These are phyloP conservation scores for Geotrichum candidum DNA, from an alignment of 1,139 yeast genomes.

Conservation along the genomic window DNA sequence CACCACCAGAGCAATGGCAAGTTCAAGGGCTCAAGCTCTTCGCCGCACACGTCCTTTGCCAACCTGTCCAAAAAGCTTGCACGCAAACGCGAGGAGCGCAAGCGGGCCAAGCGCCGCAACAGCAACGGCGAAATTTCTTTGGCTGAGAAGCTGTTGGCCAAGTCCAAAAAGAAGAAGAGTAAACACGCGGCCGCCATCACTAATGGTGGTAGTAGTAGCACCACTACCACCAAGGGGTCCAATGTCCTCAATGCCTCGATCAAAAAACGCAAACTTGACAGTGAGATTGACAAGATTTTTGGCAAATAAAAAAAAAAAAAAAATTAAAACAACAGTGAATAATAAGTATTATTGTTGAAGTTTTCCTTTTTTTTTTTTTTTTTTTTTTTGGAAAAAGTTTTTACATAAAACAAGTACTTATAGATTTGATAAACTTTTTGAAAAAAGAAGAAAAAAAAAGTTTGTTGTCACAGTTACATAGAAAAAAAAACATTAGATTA, in stretches of 20 bases:
- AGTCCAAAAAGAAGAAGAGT: background rate
- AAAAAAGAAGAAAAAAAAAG: background rate
- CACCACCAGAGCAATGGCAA: background rate
- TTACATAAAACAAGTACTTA: background rate
- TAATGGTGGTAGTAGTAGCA: background rate
- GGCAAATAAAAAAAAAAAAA: constrained; percentile 1
- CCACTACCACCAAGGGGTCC: background rate
- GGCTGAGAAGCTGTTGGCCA: background rate
- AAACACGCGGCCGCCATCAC: background rate
- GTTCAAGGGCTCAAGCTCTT: background rate
- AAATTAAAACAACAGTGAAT: background rate
- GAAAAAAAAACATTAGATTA: background rate
- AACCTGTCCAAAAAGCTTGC: constrained; percentile 10
- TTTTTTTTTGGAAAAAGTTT: background rate
- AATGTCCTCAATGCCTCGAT: background rate
- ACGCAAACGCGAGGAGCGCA: constrained; percentile 5
- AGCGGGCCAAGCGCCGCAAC: background rate
- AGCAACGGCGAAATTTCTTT: background rate
- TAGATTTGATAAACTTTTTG: background rate
- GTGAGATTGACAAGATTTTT: constrained; percentile 30
- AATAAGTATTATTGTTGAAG: background rate
- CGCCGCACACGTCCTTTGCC: constrained; percentile 12
- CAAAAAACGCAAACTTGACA: constrained; percentile 18
- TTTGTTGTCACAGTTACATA: background rate
- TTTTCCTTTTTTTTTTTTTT: background rate